These are phyloP conservation scores for Yamadazyma phyllophila DNA, from an alignment of 805 yeast species.

Conservation along the genomic window DNA sequence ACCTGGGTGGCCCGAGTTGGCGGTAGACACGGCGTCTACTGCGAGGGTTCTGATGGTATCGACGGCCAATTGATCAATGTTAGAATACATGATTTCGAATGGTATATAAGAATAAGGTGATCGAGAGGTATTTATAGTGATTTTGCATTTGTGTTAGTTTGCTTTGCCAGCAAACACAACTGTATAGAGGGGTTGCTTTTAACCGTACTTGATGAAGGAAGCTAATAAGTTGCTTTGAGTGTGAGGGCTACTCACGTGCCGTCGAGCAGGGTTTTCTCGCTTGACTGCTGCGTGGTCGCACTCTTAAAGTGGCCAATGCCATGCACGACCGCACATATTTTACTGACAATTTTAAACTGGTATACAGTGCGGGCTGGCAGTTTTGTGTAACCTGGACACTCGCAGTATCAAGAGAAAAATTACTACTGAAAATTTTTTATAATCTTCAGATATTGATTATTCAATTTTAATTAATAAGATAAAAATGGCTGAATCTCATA, in stretches of 20 bases:
- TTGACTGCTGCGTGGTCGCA: too few species aligned
- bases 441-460: conserved; percentile 12
- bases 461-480: conserved; percentile 11
- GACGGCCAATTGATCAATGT: conserved; percentile 70
- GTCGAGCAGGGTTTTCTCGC: not conserved
- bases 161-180: not conserved
- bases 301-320: not conserved
- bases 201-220: too few species aligned
- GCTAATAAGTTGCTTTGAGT: too few species aligned
- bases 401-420: conserved; percentile 8
- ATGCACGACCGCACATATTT: conserved; percentile 3
- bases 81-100: conserved; percentile 2
- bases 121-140: not conserved
- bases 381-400: conserved; percentile 7
- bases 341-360: not conserved
- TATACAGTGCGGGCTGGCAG: conserved; percentile 2
- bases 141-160: not conserved
- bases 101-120: not conserved
- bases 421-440: conserved; percentile 14
- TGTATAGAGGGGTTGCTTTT: not conserved
- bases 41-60: conserved; percentile 87
- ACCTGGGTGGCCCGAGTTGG: conserved; percentile 99
- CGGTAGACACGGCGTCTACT: conserved; percentile 80
- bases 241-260: too few species aligned
- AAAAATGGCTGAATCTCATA: conserved; percentile 92